Conservation (phyloP, 106 monocot genomes). For the Agapanthus africanus region DNA sequence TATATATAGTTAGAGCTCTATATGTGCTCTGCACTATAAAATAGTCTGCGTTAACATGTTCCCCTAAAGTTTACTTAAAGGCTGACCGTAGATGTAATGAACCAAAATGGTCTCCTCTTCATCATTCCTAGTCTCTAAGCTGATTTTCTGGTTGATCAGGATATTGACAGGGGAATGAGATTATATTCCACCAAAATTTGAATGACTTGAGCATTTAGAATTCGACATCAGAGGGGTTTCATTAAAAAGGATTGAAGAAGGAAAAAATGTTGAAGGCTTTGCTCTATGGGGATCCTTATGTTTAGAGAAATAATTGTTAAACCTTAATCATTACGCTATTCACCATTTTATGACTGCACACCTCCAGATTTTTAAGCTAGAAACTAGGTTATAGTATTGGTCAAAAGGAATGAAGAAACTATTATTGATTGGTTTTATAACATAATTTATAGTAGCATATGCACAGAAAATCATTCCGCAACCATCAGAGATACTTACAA, state of each 20-base stretch:
- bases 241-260: not conserved
- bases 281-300: too few relatives aligned
- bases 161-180: too few relatives aligned
- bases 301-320: too few relatives aligned
- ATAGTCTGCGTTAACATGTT: too few relatives aligned
- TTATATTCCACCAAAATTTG: too few relatives aligned
- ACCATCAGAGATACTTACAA: too few relatives aligned
- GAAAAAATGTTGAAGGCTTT: too few relatives aligned
- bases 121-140: not conserved
- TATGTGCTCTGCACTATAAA: not conserved
- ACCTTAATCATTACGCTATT: not conserved
- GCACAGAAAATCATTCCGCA: too few relatives aligned
- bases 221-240: not conserved
- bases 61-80: too few relatives aligned
- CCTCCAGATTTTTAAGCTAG: not conserved
- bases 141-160: not conserved
- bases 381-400: not conserved
- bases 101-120: not conserved
- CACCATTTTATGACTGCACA: not conserved
- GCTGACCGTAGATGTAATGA: too few relatives aligned
- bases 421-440: not conserved
- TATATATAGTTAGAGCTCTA: not conserved
- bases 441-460: not conserved
- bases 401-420: not conserved
- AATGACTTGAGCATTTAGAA: not conserved